Conservation (phyloP, 768 basidiomycete genomes). For the Mycena alexandri region DNA sequence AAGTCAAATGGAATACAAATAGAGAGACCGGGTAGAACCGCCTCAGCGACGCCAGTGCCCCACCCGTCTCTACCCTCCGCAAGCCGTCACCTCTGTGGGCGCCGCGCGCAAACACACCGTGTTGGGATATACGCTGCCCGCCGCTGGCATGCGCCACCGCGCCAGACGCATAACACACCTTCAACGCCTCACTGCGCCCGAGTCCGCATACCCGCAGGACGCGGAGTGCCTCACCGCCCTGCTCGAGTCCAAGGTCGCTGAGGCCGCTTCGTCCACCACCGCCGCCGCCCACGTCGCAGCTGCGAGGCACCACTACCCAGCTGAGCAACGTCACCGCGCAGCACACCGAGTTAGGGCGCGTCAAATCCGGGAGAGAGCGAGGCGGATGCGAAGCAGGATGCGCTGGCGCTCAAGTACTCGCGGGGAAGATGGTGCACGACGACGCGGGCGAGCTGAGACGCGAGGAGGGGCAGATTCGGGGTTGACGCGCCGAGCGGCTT, state of each 20-base stretch:
- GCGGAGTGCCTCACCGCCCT: constrained; percentile 22
- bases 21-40: too few relatives aligned
- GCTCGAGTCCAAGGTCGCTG: constrained; percentile 15
- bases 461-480: constrained; percentile 67
- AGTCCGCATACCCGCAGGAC: constrained; percentile 28
- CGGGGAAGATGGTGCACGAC: too few relatives aligned
- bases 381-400: constrained; percentile 70
- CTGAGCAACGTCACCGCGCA: constrained; percentile 17
- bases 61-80: too few relatives aligned
- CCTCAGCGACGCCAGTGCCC: constrained; percentile 31
- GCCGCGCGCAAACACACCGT: constrained; percentile 17
- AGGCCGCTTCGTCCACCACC: too few relatives aligned
- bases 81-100: constrained; percentile 19
- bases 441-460: constrained; percentile 64
- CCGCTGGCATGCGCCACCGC: constrained; percentile 26
- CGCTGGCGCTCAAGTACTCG: constrained; percentile 66
- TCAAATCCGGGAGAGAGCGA: constrained; percentile 70
- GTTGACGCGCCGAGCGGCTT: constrained; percentile 77
- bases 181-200: constrained; percentile 32
- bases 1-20: too few relatives aligned
- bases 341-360: constrained; percentile 21
- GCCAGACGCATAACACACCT: constrained; percentile 35
- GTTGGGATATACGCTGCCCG: constrained; percentile 4
- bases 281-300: not conserved
- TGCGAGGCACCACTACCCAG: constrained; percentile 24